phyloP scores from a whole-genome alignment of 305 asterid species.

The Solanum hybrid region DNA sequence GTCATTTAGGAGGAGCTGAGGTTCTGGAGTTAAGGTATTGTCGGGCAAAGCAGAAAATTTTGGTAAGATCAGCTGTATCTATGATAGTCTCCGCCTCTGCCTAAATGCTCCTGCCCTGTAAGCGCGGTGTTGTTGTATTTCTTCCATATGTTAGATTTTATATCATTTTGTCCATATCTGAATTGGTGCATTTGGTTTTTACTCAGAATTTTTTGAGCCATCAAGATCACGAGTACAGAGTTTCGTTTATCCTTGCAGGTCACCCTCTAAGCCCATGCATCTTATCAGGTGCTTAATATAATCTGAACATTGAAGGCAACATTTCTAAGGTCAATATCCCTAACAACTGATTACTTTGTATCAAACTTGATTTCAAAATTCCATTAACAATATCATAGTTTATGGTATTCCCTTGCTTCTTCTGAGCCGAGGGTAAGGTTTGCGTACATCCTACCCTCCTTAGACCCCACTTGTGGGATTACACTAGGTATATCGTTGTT shows the following conservation, averaged over 20 bases:
- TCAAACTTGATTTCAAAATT: neutral
- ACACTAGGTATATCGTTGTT: neutral
- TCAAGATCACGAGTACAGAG: neutral
- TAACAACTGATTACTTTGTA: neutral
- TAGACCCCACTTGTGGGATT: neutral
- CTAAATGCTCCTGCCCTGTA: slow-evolving; percentile 46
- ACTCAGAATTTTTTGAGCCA: slow-evolving; percentile 9
- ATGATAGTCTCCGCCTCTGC: slow-evolving; percentile 29
- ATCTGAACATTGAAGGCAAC: neutral
- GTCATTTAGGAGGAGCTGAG: slow-evolving; percentile 35
- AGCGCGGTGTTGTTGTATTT: slow-evolving; percentile 40
- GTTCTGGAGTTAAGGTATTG: slow-evolving; percentile 20
- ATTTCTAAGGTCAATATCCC: neutral
- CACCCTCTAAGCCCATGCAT: neutral
- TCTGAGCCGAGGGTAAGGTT: neutral
- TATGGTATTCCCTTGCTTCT: neutral
- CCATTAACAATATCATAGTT: neutral
- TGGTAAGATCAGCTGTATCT: neutral
- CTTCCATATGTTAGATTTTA: slow-evolving; percentile 28
- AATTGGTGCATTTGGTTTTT: slow-evolving; percentile 34
- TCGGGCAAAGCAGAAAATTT: slow-evolving; percentile 8
- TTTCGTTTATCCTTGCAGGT: neutral
- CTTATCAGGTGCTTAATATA: neutral
- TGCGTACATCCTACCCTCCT: neutral
- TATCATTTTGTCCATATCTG: slow-evolving; percentile 37